Conservation (phyloP, 306 rosid species). For the Quercus mongolica region DNA sequence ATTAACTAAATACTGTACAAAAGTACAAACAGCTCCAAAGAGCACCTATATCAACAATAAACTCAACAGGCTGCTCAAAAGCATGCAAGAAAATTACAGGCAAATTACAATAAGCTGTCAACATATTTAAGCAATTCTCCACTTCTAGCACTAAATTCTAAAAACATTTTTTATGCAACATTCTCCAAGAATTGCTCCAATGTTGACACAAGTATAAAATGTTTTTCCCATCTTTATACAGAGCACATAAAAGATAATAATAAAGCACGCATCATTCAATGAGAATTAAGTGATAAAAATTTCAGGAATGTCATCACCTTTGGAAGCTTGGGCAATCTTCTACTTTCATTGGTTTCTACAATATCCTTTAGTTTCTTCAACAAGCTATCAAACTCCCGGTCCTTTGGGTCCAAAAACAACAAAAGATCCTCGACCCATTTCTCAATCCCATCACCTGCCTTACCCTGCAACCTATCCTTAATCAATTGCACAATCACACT, state of each 20-base stretch:
- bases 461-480: conserved; percentile 58
- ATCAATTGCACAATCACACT: conserved; percentile 54
- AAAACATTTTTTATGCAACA: not conserved
- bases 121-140: not conserved
- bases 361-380: conserved; percentile 65
- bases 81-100: not conserved
- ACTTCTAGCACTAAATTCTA: not conserved
- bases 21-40: not conserved
- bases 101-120: not conserved
- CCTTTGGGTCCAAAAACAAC: conserved; percentile 52
- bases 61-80: not conserved
- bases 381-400: conserved; percentile 47
- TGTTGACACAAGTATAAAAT: not conserved
- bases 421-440: conserved; percentile 44
- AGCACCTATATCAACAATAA: not conserved
- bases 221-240: not conserved
- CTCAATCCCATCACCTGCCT: conserved; percentile 25
- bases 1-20: not conserved
- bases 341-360: conserved; percentile 87
- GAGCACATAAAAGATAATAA: not conserved
- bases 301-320: conserved; percentile 47
- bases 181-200: not conserved
- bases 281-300: not conserved
- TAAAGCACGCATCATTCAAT: not conserved
- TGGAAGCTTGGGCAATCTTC: conserved; percentile 94